phyloP scores from a whole-genome alignment of 1,139 yeast species.

The Diutina pseudorugosa region DNA sequence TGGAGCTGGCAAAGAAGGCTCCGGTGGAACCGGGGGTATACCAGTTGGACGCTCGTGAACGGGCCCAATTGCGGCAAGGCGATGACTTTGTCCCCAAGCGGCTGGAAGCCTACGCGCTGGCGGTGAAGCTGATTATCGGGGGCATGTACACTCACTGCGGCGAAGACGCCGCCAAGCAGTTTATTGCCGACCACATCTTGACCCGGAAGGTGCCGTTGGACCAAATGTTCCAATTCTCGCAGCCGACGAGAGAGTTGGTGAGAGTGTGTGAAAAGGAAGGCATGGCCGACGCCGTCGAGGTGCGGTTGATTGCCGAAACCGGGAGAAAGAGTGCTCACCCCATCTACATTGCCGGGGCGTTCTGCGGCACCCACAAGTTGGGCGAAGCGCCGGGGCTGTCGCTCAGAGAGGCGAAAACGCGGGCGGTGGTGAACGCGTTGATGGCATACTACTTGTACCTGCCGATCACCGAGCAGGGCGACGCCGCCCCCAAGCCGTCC shows the following conservation, averaged over 20 bases:
- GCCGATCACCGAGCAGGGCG: constrained; percentile 43
- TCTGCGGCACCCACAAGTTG: constrained; percentile 67
- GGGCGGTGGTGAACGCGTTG: constrained; percentile 86
- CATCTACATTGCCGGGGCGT: constrained; percentile 83
- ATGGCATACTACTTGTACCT: constrained; percentile 86
- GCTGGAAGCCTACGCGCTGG: constrained; percentile 35
- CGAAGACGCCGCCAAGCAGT: constrained; percentile 45
- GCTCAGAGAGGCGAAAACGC: constrained; percentile 78
- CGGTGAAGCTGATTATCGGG: constrained; percentile 63
- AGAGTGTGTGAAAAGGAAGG: constrained; percentile 68
- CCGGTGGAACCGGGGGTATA: constrained; percentile 39
- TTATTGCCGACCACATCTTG: constrained; percentile 61
- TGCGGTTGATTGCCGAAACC: constrained; percentile 82
- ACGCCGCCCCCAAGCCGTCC: constrained; percentile 43
- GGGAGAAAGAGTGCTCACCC: constrained; percentile 84
- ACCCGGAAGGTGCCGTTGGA: constrained; percentile 69
- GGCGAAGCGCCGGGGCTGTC: constrained; percentile 97
- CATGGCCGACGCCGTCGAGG: constrained; percentile 57
- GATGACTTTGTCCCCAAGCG: constrained; percentile 18
- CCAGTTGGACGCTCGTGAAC: constrained; percentile 28
- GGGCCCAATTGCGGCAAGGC: constrained; percentile 6
- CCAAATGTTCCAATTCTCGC: constrained; percentile 64
- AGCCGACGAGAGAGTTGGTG: constrained; percentile 79
- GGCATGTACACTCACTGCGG: constrained; percentile 60
- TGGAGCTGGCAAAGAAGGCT: constrained; percentile 19